Evolutionary conservation across 1,284 basidiomycete species (phyloP).

Genomic region (Malassezia japonica): DNA sequence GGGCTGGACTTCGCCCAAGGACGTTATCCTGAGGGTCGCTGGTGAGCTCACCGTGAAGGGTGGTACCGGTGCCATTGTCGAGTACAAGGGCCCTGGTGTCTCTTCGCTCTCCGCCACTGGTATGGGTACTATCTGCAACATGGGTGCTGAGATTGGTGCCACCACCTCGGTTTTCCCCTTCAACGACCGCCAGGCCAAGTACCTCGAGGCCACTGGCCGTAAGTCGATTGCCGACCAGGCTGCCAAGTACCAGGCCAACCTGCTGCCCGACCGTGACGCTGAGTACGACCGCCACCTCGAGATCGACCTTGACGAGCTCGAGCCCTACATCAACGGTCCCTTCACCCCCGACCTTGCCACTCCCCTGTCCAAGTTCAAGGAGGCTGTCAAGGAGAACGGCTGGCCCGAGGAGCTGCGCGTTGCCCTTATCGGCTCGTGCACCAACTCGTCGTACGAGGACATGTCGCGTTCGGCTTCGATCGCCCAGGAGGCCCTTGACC

Average conservation of each 20-base stretch:
- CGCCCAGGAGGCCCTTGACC: conserved; percentile 72
- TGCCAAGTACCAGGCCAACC: conserved; percentile 78
- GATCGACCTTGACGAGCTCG: conserved; percentile 89
- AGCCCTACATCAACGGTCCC: conserved; percentile 98
- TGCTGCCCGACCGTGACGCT: conserved; percentile 74
- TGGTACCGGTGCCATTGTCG: conserved; percentile 48
- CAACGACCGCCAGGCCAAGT: conserved; percentile 87
- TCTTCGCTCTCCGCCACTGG: conserved; percentile 94
- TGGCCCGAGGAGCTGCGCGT: conserved; percentile 98
- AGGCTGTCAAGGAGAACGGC: conserved; percentile 83
- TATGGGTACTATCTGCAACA: conserved; percentile 99
- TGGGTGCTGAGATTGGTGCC: conserved; percentile 99
- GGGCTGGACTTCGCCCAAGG: conserved; percentile 95
- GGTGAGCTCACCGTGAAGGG: conserved; percentile 49
- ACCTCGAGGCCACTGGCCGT: conserved; percentile 87
- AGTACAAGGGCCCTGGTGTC: conserved; percentile 59
- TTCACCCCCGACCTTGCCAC: conserved; percentile 56
- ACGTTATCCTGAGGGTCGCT: conserved; percentile 47
- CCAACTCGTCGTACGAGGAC: conserved; percentile 99
- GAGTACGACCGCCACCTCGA: conserved; percentile 93
- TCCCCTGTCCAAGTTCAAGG: conserved; percentile 79
- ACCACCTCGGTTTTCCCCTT: conserved; percentile 98
- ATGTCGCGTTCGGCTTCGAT: conserved; percentile 96
- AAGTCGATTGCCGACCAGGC: conserved; percentile 81
- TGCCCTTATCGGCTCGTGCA: conserved; percentile 96